Base-by-base conservation (phyloP, 306 rosid genomes). In the Vigna reflexopilosa region DNA sequence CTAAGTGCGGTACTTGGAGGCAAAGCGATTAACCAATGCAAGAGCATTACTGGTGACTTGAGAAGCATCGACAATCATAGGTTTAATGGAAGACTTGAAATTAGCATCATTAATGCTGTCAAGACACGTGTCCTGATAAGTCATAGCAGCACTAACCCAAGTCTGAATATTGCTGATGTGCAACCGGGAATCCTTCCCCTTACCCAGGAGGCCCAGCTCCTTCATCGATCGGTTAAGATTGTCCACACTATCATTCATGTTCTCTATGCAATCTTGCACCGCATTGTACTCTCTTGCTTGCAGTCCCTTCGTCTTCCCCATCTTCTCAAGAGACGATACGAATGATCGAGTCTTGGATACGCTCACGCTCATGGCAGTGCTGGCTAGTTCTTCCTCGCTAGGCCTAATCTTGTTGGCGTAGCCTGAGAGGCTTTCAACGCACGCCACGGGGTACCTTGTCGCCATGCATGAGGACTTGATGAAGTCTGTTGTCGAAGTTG, bases 111-210 rank as follows among this genome's bases (percentile, higher is more conserved):
- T 44, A 54, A 92, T 84, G 2, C 83, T 87, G 64, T 88, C 97
- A 12, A 92, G 89, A 67, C 97, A 92, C 24, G 97, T 90, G 74
- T 14, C 62, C 58, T 90, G 93, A 68, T 88, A 84, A 0, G 97
- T 92, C 5, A 92, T 81, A 11, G 95, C 95, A 19, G 97, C 90
- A 72, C 93, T 92, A 30, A 88, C 95, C 97, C 97, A 92, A 20
- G 95, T 92, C 85, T 92, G 89, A 9, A 92, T 88, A 15, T 92
- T 90, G 69, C 88, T 90, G 80, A 92, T 61, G 48, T 83, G 95
- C 96, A 88, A 87, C 57, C 0, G 4, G 17, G 88, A 90, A 17
- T 87, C 87, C 80, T 70, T 78, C n/a, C 84, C 90, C 67, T 28
- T 45, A 5, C 26, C 69, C 48, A 63, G 24, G 14, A 69, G 87